These are phyloP conservation scores for Alternaria alternata DNA, from an alignment of 2,329 filamentous ascomycete genomes.

Conservation along the genomic window DNA sequence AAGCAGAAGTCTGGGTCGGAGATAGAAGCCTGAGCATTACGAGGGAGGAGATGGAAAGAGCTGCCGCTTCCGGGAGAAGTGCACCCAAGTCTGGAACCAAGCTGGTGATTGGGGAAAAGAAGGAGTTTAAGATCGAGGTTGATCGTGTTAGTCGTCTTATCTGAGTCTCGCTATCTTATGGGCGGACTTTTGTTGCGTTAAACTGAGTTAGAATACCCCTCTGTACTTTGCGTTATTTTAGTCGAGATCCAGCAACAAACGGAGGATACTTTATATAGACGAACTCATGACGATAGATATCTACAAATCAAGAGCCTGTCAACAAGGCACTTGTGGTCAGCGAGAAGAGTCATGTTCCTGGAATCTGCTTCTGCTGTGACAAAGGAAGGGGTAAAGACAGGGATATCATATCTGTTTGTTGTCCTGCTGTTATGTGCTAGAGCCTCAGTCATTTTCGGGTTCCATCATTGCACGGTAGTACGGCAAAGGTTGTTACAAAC, in stretches of 20 bases:
- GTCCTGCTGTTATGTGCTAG: neutral
- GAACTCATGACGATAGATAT: neutral
- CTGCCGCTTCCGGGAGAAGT: neutral
- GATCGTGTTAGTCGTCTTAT: slow-evolving; percentile 28
- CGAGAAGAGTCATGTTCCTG: neutral
- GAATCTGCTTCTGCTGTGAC: neutral
- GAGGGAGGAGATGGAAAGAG: slow-evolving; percentile 24
- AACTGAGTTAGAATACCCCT: slow-evolving; percentile 16
- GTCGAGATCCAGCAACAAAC: neutral
- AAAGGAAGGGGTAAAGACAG: neutral
- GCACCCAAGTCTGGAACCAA: slow-evolving; percentile 22
- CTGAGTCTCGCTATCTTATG: slow-evolving; percentile 2
- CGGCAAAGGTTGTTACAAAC: neutral
- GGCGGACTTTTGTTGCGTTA: neutral
- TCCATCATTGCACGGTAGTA: neutral
- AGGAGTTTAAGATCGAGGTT: slow-evolving; percentile 41
- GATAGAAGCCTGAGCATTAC: slow-evolving; percentile 23
- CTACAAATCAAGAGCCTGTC: neutral
- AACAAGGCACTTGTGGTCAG: neutral
- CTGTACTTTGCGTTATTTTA: neutral
- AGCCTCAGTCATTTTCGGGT: neutral
- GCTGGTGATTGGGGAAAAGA: slow-evolving; percentile 42
- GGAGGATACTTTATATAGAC: neutral
- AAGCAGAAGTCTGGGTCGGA: slow-evolving; percentile 35
- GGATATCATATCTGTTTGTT: neutral